phyloP scores from a whole-genome alignment of 805 yeast genomes.

The Yamadazyma philogaea region DNA sequence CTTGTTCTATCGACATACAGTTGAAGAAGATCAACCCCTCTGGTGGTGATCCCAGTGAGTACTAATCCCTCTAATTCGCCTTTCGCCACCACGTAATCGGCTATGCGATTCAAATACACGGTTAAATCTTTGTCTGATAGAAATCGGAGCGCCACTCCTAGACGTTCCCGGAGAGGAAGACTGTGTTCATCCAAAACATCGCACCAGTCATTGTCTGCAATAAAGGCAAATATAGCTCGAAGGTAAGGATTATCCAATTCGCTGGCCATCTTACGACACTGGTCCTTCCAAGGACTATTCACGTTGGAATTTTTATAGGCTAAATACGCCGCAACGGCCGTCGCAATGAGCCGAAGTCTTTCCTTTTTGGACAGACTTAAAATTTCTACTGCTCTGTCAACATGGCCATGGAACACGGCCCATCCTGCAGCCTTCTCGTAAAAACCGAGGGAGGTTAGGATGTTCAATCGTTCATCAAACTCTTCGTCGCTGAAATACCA shows the following conservation, averaged over 20 bases:
- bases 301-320: slow-evolving; percentile 56
- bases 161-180: slow-evolving; percentile 78
- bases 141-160: slow-evolving; percentile 88
- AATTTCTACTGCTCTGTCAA: slow-evolving; percentile 75
- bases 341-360: slow-evolving; percentile 72
- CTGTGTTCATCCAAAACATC: slow-evolving; percentile 90
- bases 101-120: slow-evolving; percentile 64
- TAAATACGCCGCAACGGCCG: slow-evolving; percentile 89
- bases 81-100: slow-evolving; percentile 63
- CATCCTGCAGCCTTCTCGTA: slow-evolving; percentile 94
- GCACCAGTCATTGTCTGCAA: slow-evolving; percentile 95
- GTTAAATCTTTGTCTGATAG: slow-evolving; percentile 76
- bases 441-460: slow-evolving; percentile 55
- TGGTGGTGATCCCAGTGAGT: slow-evolving; percentile 87
- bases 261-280: slow-evolving; percentile 83
- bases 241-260: slow-evolving; percentile 87
- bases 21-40: slow-evolving; percentile 77
- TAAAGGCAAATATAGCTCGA: slow-evolving; percentile 87
- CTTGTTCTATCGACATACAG: slow-evolving; percentile 83
- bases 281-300: slow-evolving; percentile 88
- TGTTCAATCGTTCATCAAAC: slow-evolving; percentile 62
- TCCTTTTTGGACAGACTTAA: slow-evolving; percentile 71
- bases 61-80: slow-evolving; percentile 93
- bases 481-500: slow-evolving; percentile 82
- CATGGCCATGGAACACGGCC: slow-evolving; percentile 94